Percentiles rank a stretch among this genome's conserved stretches.
Conservation (phyloP, 1,139 yeast genomes). For the Lodderomyces parapsilosis region DNA sequence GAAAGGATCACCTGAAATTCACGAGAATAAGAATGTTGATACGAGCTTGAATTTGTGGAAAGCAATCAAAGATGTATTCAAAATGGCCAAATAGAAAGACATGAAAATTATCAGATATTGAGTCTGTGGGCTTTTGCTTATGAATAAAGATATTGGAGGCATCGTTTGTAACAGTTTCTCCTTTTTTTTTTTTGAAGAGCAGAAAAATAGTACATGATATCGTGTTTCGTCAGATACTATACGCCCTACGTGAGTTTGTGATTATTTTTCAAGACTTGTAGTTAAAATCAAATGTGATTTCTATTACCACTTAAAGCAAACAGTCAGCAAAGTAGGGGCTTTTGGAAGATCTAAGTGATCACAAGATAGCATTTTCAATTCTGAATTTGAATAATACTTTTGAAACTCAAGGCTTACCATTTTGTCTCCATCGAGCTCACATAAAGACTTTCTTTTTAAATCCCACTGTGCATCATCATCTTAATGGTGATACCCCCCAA, state of each 20-base stretch:
- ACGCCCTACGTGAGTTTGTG: too few relatives aligned
- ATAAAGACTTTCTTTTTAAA: background rate
- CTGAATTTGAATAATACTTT: background rate
- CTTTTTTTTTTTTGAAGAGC: too few relatives aligned
- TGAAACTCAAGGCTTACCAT: background rate
- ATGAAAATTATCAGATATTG: too few relatives aligned
- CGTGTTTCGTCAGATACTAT: too few relatives aligned
- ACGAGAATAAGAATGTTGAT: constrained; percentile 18
- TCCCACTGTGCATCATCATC: background rate
- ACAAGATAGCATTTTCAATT: background rate
- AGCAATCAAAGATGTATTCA: constrained; percentile 34
- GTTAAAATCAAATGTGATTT: too few relatives aligned
- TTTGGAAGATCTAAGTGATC: background rate
- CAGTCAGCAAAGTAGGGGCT: background rate
- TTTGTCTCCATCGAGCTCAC: background rate
- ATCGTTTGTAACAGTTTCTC: too few relatives aligned
- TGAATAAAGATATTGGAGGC: too few relatives aligned
- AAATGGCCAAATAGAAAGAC: constrained; percentile 7
- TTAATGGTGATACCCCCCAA: background rate
- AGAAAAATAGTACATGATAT: too few relatives aligned
- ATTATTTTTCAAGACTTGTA: too few relatives aligned
- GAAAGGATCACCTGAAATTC: constrained; percentile 6
- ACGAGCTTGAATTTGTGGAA: constrained; percentile 31
- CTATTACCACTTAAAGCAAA: background rate
- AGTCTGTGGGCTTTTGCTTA: too few relatives aligned